Conservation (phyloP, 2,329 filamentous ascomycete genomes). For the Mollisiaceae sp. region DNA sequence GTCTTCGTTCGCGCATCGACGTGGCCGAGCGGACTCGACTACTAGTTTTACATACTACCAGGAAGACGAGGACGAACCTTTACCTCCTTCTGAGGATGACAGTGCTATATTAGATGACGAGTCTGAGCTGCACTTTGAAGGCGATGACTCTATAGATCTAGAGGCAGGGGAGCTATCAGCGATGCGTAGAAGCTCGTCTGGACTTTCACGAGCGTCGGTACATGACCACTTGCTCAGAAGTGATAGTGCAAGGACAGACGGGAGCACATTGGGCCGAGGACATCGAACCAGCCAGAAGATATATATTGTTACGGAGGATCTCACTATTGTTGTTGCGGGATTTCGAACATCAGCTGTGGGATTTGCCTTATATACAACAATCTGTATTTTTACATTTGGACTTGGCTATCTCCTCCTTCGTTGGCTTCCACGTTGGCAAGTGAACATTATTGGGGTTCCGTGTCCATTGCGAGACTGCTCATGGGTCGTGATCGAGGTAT, state of each 20-base stretch:
- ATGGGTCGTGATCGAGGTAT: slow-evolving; percentile 89
- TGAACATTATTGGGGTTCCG: slow-evolving; percentile 73
- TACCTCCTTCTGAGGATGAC: slow-evolving; percentile 46
- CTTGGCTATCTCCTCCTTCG: slow-evolving; percentile 83
- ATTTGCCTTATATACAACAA: slow-evolving; percentile 67
- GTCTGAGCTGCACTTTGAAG: slow-evolving; percentile 41
- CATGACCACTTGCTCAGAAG: slow-evolving; percentile 72
- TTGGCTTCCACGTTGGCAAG: slow-evolving; percentile 89
- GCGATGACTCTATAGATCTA: slow-evolving; percentile 40
- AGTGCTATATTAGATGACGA: slow-evolving; percentile 47
- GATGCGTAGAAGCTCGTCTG: slow-evolving; percentile 68
- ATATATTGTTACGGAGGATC: slow-evolving; percentile 89
- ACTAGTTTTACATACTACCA: slow-evolving; percentile 91
- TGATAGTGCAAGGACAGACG: slow-evolving; percentile 72
- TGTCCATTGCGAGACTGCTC: slow-evolving; percentile 74
- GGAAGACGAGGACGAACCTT: slow-evolving; percentile 62
- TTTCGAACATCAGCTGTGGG: slow-evolving; percentile 80
- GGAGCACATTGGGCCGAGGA: slow-evolving; percentile 63
- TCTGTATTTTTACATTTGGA: slow-evolving; percentile 77
- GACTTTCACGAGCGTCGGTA: slow-evolving; percentile 59
- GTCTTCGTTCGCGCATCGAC: slow-evolving; percentile 88
- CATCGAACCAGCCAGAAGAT: slow-evolving; percentile 84
- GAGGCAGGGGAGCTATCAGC: slow-evolving; percentile 45
- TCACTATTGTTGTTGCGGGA: slow-evolving; percentile 91
- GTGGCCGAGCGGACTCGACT: slow-evolving; percentile 79